Percentiles rank a stretch among this genome's conserved stretches.
phyloP scores from a whole-genome alignment of 768 basidiomycete genomes.

The Royoungia palumana region DNA sequence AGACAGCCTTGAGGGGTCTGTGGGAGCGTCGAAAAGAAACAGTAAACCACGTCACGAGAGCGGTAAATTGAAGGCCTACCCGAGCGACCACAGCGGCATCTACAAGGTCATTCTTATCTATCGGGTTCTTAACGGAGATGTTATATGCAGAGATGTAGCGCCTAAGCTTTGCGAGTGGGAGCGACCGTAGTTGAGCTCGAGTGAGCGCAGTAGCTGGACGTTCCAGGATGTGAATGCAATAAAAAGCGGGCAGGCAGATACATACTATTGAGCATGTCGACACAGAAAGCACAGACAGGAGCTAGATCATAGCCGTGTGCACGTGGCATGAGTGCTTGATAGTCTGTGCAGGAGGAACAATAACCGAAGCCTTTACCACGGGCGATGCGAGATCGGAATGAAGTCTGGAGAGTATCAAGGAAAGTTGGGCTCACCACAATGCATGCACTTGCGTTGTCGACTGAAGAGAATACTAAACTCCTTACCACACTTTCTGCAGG shows the following conservation, averaged over 20 bases:
- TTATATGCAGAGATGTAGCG: slow-evolving; percentile 70
- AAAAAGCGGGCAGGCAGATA: slow-evolving; percentile 1
- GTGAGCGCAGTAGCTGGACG: slow-evolving; percentile 66
- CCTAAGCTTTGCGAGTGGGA: slow-evolving; percentile 61
- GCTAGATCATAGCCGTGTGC: slow-evolving; percentile 60
- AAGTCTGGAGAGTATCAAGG: not conserved
- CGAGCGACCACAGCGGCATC: slow-evolving; percentile 51
- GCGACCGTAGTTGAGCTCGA: slow-evolving; percentile 48
- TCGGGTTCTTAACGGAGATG: slow-evolving; percentile 55
- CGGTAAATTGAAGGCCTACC: slow-evolving; percentile 41
- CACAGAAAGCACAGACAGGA: slow-evolving; percentile 70
- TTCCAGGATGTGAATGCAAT: slow-evolving; percentile 21
- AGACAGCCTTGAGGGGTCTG: slow-evolving; percentile 65
- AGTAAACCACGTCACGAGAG: not conserved
- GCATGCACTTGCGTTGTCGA: slow-evolving; percentile 64
- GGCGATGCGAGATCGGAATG: not conserved
- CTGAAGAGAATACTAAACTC: slow-evolving; percentile 69
- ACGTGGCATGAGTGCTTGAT: slow-evolving; percentile 76
- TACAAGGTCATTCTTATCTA: slow-evolving; percentile 79
- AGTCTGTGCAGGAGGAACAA: slow-evolving; percentile 72
- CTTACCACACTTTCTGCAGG: slow-evolving; percentile 69
- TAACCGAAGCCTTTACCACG: slow-evolving; percentile 57
- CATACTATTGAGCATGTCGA: slow-evolving; percentile 65
- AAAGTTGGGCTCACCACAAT: slow-evolving; percentile 56
- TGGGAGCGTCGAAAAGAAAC: not conserved